Percentiles rank a stretch among this genome's conserved stretches.
Evolutionary conservation across 2,329 filamentous ascomycete genomes (phyloP).

Genomic region (Diplodia scrobiculata): DNA sequence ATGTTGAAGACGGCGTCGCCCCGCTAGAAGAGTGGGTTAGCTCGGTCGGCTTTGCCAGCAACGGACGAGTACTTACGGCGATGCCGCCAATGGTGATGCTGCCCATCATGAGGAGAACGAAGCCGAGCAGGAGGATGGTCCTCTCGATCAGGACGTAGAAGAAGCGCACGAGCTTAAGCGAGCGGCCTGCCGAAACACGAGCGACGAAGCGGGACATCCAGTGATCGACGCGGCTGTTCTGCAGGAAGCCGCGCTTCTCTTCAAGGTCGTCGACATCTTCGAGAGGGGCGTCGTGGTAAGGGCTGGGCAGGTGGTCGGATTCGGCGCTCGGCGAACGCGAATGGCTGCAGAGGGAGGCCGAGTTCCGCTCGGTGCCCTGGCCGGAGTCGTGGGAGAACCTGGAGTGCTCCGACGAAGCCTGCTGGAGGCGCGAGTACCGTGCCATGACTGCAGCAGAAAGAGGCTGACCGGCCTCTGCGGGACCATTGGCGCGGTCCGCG

Average conservation of each 20-base stretch:
- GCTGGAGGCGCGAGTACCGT: constrained; percentile 44
- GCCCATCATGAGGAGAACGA: constrained; percentile 70
- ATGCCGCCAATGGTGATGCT: constrained; percentile 78
- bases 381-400: constrained; percentile 51
- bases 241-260: constrained; percentile 52
- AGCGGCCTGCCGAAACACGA: constrained; percentile 56
- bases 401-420: constrained; percentile 34
- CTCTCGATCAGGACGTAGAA: constrained; percentile 72
- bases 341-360: constrained; percentile 66
- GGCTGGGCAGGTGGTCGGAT: constrained; percentile 46
- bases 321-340: constrained; percentile 64
- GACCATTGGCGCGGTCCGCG: constrained; percentile 50
- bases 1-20: constrained; percentile 74
- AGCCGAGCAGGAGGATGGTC: constrained; percentile 75
- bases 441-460: constrained; percentile 45
- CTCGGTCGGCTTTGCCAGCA: not conserved
- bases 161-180: constrained; percentile 61
- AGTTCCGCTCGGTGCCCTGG: constrained; percentile 71
- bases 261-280: constrained; percentile 51
- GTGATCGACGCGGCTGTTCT: constrained; percentile 51
- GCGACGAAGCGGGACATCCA: constrained; percentile 60
- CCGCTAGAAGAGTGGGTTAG: constrained; percentile 54
- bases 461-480: constrained; percentile 34
- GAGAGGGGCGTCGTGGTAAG: constrained; percentile 51
- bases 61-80: constrained; percentile 63